Conservation (phyloP, 192 early-diverging fungal genomes). For the Coemansia sp. region DNA sequence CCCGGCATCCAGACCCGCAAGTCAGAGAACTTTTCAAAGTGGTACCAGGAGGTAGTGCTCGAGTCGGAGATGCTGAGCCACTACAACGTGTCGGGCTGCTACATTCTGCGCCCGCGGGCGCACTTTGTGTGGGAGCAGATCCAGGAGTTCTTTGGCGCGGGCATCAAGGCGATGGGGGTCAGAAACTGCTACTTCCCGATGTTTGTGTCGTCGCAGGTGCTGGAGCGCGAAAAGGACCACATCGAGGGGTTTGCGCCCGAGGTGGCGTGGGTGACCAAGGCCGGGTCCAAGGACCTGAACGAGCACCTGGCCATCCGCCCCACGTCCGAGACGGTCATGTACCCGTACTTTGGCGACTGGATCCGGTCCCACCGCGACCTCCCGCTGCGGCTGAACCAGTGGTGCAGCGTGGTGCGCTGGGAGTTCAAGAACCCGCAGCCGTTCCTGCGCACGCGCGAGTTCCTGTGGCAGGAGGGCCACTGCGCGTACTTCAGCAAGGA, state of each 20-base stretch:
- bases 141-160: slow-evolving; percentile 87
- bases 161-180: slow-evolving; percentile 89
- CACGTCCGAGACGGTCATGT: slow-evolving; percentile 99
- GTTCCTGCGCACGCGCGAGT: slow-evolving; percentile 98
- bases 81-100: slow-evolving; percentile 98
- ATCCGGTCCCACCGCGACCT: slow-evolving; percentile 95
- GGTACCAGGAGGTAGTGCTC: slow-evolving; percentile 90
- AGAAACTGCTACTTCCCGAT: slow-evolving; percentile 99
- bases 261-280: slow-evolving; percentile 99
- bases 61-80: slow-evolving; percentile 97
- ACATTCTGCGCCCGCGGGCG: slow-evolving; percentile 93
- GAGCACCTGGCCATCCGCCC: slow-evolving; percentile 98
- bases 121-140: slow-evolving; percentile 98
- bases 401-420: slow-evolving; percentile 99
- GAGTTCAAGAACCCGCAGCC: slow-evolving; percentile 99
- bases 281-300: slow-evolving; percentile 85
- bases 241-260: slow-evolving; percentile 99
- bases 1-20: slow-evolving; percentile 88
- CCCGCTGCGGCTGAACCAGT: slow-evolving; percentile 96
- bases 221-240: slow-evolving; percentile 98
- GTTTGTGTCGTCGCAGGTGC: slow-evolving; percentile 86
- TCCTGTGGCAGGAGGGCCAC: slow-evolving; percentile 99
- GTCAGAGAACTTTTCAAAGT: slow-evolving; percentile 86
- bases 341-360: slow-evolving; percentile 98
- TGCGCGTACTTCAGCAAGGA: slow-evolving; percentile 91